Evolutionary conservation across 352 stramenopile species (phyloP), one percentile per base, ranked within the genome.

Genomic region (Lagenidium giganteum): DNA sequence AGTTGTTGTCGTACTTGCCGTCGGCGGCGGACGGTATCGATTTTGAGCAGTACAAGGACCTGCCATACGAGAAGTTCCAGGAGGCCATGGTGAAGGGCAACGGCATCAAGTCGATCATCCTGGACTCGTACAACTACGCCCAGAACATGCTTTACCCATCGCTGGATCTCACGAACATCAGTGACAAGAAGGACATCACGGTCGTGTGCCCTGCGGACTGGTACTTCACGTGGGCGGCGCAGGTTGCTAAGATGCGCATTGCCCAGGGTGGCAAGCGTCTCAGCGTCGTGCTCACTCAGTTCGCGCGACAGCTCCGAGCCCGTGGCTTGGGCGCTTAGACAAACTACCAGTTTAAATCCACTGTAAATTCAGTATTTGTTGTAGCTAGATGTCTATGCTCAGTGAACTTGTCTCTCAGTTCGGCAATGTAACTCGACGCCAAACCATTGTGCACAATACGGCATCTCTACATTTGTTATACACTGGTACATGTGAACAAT

Each of bases 111-210:
- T 27, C 68, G 30, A 53, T 70, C 9, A 46, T 75, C 23, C 35
- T 79, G 21, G 70, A 77, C 36, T 67, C 67, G 41, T 74, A 80
- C 53, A 54, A 55, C 43, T 68, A 68, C 47, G 63, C 70, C 20
- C 28, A 34, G 22, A 47, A 52, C 11, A 57, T 66, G 17, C 61
- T 76, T 24, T 83, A 83, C 54, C 48, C 28, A 16, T 45, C 26
- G 5, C 22, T 82, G 32, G 55, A 72, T 39, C 32, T 79, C 23
- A 75, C 22, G 8, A 42, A 47, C 30, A 39, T 62, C 5, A n/a
- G n/a, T n/a, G n/a, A n/a, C n/a, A n/a, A n/a, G n/a, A n/a, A n/a
- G n/a, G n/a, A n/a, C n/a, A n/a, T n/a, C n/a, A n/a, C n/a, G n/a
- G n/a, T n/a, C n/a, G 31, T 39, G 14, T 69, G 50, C n/a, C 59